A percentile compares a stretch with the other conserved stretches of the same genome.
phyloP scores from a whole-genome alignment of 1,284 basidiomycete species.

The Hypsizygus ulmarius region DNA sequence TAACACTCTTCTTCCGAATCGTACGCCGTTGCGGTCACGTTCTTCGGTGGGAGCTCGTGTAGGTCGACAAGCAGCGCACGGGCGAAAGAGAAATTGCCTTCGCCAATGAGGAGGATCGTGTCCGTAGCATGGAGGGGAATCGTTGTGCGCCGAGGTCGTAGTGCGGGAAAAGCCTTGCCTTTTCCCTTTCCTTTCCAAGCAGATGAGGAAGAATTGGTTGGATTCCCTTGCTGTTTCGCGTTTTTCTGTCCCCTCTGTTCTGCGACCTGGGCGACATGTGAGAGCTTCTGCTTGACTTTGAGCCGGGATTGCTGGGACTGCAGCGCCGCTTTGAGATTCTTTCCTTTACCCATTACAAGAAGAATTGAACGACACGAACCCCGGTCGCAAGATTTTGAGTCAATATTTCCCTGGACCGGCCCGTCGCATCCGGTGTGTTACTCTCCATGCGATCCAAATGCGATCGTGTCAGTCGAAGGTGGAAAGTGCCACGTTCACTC shows the following conservation, averaged over 20 bases:
- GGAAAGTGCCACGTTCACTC: conserved; percentile 17
- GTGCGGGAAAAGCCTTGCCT: conserved; percentile 18
- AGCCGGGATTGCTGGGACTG: conserved; percentile 65
- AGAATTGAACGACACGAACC: conserved; percentile 4
- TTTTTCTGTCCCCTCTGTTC: conserved; percentile 46
- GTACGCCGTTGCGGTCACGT: conserved; percentile 85
- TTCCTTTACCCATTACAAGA: conserved; percentile 50
- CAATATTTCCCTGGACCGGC: background rate
- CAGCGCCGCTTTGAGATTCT: conserved; percentile 63
- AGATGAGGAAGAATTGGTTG: background rate
- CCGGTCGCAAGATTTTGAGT: background rate
- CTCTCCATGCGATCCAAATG: background rate
- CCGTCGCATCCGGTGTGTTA: background rate
- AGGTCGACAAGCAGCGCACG: conserved; percentile 69
- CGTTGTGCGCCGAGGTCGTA: conserved; percentile 38
- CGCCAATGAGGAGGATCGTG: conserved; percentile 87
- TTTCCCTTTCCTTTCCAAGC: conserved; percentile 29
- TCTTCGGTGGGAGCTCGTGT: conserved; percentile 57
- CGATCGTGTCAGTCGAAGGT: background rate
- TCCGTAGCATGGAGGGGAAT: conserved; percentile 79
- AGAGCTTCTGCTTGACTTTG: conserved; percentile 53
- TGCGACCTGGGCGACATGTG: conserved; percentile 49
- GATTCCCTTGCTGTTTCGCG: conserved; percentile 18
- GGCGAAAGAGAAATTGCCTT: conserved; percentile 95
- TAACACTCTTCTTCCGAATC: conserved; percentile 79